Base-by-base conservation (phyloP, 1,139 yeast genomes). In the Nematodospora anomalae region DNA sequence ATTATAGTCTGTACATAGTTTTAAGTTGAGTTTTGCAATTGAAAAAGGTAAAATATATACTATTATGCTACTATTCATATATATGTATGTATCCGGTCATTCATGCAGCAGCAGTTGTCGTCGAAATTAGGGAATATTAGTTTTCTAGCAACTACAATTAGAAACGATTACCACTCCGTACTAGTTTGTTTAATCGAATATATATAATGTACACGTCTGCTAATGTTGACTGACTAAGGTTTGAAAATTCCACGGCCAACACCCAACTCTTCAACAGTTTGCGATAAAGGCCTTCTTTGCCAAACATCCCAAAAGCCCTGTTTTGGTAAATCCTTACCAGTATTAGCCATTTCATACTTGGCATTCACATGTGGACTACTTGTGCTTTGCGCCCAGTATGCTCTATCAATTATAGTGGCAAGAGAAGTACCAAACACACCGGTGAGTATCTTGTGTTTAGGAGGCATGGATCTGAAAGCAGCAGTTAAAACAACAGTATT, bases 251-350 rank as follows among this genome's bases (percentile, higher is more conserved):
- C 82, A 57, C 82, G 69, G 38, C 82, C 82, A 47, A 66, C 78
- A 42, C 95, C 95, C 52, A 86, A 71, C 53, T 80, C 83, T 46
- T 79, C 84, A 26, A 83, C 75, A 13, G 95, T 85, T 63, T 85
- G 90, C 24, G 89, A 79, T 50, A 86, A 65, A 16, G 95, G 95
- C 57, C 87, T 78, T 71, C 95, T 80, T 67, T 80, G 79, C 62
- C 81, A 79, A 31, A 82, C 81, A 49, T 85, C 94, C 89, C 90
- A 86, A 67, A 84, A 84, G 26, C 80, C 80, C 63, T 83, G 92
- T 57, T 76, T 75, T 41, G 57, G 58, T 29, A 51, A 51, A n/a
- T 61, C 65, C 36, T 55, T 57, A 38, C 57, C 66, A 12, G 60
- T 52, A 50, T 69, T 65, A 30, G 68, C 72, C 34, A 54, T 53